Conservation (phyloP, 371 early-diverging fungal species). For the Zancudomyces culisetae region DNA sequence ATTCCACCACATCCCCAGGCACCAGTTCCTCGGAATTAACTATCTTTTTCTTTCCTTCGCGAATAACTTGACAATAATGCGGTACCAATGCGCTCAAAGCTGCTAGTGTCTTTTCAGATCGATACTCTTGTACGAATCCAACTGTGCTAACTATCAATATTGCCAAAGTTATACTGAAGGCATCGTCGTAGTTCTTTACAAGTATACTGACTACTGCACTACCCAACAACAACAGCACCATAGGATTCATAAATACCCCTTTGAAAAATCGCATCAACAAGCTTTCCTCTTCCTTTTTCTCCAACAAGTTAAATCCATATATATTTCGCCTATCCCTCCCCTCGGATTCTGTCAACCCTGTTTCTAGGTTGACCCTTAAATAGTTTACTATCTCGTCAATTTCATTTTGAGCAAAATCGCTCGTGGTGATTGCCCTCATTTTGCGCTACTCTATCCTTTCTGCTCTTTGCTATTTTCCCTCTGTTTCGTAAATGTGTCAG, state of each 20-base stretch:
- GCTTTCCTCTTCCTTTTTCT: constrained; percentile 36
- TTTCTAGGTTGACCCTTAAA: neutral
- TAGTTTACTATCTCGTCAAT: neutral
- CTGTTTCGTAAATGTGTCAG: too few relatives aligned
- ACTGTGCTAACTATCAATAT: constrained; percentile 24
- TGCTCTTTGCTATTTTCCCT: too few relatives aligned
- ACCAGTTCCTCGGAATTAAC: constrained; percentile 38
- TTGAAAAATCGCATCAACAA: constrained; percentile 46
- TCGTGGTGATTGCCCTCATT: constrained; percentile 2
- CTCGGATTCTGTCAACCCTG: neutral
- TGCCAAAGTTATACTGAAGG: constrained; percentile 76
- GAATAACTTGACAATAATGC: constrained; percentile 42
- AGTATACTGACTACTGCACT: constrained; percentile 67
- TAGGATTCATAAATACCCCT: constrained; percentile 29
- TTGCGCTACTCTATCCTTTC: too few relatives aligned
- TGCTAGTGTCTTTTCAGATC: constrained; percentile 39
- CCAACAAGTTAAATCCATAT: constrained; percentile 46
- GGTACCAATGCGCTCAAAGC: constrained; percentile 38
- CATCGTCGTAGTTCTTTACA: constrained; percentile 82
- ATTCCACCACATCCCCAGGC: constrained; percentile 44
- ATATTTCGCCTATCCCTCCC: constrained; percentile 21
- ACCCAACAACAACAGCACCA: constrained; percentile 71
- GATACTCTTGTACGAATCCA: constrained; percentile 49
- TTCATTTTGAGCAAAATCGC: neutral
- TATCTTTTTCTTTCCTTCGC: constrained; percentile 32